Evolutionary conservation across 106 monocot species (phyloP).

Genomic region (Iris macrosiphon): DNA sequence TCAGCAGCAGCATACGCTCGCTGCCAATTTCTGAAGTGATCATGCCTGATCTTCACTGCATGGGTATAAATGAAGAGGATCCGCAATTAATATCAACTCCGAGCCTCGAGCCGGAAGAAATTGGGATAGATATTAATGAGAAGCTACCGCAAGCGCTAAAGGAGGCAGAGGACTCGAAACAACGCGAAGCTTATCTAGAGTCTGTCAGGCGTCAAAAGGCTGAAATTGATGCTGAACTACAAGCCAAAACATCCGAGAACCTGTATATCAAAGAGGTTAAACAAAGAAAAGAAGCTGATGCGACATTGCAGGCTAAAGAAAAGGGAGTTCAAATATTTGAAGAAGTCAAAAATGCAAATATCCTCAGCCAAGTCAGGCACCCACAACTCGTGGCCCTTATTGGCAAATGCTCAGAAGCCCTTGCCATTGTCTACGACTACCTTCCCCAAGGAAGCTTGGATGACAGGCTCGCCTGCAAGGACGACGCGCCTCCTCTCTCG

Average conservation of each 20-base stretch:
- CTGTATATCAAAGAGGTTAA: too few species aligned
- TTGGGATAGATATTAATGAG: constrained; percentile 1
- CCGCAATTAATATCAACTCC: background rate
- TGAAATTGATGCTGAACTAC: constrained; percentile 36
- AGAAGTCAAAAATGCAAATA: too few species aligned
- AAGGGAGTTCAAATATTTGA: too few species aligned
- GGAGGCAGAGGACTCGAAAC: constrained; percentile 24
- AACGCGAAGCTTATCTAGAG: constrained; percentile 39
- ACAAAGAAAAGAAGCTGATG: constrained; percentile 66
- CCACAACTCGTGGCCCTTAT: constrained; percentile 70
- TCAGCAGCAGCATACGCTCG: background rate
- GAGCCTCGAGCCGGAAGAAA: constrained; percentile 1
- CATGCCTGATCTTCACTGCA: too few species aligned
- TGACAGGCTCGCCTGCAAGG: constrained; percentile 38
- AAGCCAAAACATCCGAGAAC: too few species aligned
- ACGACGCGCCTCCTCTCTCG: constrained; percentile 37
- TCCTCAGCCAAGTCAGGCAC: constrained; percentile 57
- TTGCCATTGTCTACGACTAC: constrained; percentile 55
- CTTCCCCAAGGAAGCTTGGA: constrained; percentile 67
- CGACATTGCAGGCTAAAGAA: too few species aligned
- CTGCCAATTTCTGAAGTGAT: background rate
- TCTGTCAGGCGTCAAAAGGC: constrained; percentile 16
- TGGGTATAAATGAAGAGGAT: constrained; percentile 7
- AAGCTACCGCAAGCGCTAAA: constrained; percentile 15
- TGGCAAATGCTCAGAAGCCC: constrained; percentile 53